Conservation (phyloP, 805 yeast species). For the Metschnikowia orientalis region DNA sequence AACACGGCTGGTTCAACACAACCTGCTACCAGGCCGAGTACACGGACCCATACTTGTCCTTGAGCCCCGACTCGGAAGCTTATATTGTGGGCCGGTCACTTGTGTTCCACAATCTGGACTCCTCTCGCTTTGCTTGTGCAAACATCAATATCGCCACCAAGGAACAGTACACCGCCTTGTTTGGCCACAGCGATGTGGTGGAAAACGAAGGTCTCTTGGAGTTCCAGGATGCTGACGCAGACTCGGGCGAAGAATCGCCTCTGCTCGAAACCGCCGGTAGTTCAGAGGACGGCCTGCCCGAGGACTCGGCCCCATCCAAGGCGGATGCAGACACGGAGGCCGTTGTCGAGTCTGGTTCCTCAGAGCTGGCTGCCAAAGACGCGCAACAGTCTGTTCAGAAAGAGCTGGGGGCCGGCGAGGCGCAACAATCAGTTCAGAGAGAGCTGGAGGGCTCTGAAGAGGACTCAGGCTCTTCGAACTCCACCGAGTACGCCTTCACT, state of each 20-base stretch:
- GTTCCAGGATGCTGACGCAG: not conserved
- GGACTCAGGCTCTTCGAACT: conserved; percentile 2
- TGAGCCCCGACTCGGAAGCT: conserved; percentile 52
- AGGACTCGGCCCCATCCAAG: not conserved
- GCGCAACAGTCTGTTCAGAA: conserved; percentile 1
- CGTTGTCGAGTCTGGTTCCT: no score
- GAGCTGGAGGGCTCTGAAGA: not conserved
- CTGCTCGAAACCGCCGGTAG: not conserved
- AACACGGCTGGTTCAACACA: conserved; percentile 68
- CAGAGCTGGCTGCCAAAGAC: not conserved
- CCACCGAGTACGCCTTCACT: conserved; percentile 5
- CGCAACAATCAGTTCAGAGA: not conserved
- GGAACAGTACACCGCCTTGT: conserved; percentile 14
- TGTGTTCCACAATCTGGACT: conserved; percentile 16
- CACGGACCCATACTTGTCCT: conserved; percentile 61
- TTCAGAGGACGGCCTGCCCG: not conserved
- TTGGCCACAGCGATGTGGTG: conserved; percentile 1
- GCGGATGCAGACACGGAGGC: not conserved
- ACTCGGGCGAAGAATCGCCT: not conserved
- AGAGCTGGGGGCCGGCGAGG: not conserved
- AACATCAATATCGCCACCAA: conserved; percentile 16
- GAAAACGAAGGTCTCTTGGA: not conserved
- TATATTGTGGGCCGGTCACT: conserved; percentile 55
- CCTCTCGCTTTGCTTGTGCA: conserved; percentile 17
- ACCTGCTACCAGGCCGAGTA: conserved; percentile 64